Percentiles rank a stretch among this genome's conserved stretches.
Conservation (phyloP, 73 alveolate species). For the Paramecium bursaria region DNA sequence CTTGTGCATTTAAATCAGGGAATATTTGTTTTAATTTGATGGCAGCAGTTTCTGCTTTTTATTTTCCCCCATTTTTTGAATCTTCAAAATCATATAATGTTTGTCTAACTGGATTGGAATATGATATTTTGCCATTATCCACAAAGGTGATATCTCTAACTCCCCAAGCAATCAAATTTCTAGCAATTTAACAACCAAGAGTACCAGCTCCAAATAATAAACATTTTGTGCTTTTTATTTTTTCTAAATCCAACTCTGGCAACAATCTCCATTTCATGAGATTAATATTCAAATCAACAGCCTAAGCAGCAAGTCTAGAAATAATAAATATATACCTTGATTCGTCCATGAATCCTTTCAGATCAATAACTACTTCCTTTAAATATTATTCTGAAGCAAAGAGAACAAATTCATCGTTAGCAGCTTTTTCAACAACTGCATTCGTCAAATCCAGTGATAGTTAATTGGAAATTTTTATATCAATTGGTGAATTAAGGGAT, state of each 20-base stretch:
- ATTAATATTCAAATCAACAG: conserved; percentile 95
- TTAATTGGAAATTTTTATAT: no score
- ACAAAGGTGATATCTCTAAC: conserved; percentile 94
- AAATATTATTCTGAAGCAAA: no score
- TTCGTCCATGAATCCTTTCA: conserved; percentile 33
- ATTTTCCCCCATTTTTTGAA: conserved; percentile 82
- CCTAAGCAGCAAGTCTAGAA: conserved; percentile 83
- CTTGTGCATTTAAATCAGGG: conserved; percentile 91
- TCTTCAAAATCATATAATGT: conserved; percentile 95
- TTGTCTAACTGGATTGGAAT: conserved; percentile 97
- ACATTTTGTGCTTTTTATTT: conserved; percentile 77
- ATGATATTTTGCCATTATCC: conserved; percentile 94
- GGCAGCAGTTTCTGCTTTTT: conserved; percentile 95
- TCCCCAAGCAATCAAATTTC: conserved; percentile 98
- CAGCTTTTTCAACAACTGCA: no score
- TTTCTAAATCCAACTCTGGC: conserved; percentile 88
- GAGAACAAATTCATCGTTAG: no score
- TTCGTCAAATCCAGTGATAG: no score
- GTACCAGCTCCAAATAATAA: conserved; percentile 98
- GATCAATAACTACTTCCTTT: neutral
- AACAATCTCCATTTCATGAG: conserved; percentile 99
- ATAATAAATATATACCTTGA: neutral
- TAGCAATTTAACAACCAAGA: conserved; percentile 94
- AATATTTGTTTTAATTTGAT: conserved; percentile 88
- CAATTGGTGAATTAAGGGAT: no score